Conservation (phyloP, 1,139 yeast species). For the Taiozyma onychis region DNA sequence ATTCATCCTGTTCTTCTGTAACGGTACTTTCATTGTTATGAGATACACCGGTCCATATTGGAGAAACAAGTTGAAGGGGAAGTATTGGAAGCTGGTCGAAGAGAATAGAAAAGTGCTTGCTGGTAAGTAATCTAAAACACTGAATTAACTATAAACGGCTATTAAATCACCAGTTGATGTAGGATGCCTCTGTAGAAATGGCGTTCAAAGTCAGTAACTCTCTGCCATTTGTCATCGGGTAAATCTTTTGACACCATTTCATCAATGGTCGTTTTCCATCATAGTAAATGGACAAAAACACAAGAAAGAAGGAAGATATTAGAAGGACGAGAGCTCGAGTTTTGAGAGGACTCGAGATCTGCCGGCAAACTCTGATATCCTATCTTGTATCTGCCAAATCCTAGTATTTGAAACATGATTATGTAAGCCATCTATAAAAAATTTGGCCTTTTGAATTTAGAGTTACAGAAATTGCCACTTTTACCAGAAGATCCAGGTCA, state of each 20-base stretch:
- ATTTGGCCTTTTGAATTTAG: not conserved
- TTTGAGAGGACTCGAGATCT: too few species aligned
- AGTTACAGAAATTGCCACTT: not conserved
- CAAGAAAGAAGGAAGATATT: too few species aligned
- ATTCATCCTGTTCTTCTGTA: conserved; percentile 37
- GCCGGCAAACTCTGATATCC: too few species aligned
- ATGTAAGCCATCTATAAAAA: not conserved
- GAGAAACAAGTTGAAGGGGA: conserved; percentile 30
- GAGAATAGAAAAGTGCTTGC: conserved; percentile 25
- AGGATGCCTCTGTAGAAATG: too few species aligned
- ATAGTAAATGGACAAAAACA: too few species aligned
- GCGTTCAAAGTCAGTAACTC: too few species aligned
- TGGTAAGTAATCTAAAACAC: conserved; percentile 4
- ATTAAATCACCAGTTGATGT: not conserved
- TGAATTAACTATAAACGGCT: not conserved
- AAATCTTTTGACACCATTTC: too few species aligned
- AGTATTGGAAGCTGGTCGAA: conserved; percentile 33
- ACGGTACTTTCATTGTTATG: conserved; percentile 36
- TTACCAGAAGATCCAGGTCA: not conserved
- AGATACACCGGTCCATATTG: conserved; percentile 31
- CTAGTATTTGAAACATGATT: not conserved
- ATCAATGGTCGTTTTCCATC: too few species aligned
- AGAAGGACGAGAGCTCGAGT: too few species aligned
- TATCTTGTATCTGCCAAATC: not conserved
- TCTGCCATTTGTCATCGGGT: too few species aligned